phyloP scores from a whole-genome alignment of 2,329 filamentous ascomycete species.

The Penicillium aurantiogriseum region DNA sequence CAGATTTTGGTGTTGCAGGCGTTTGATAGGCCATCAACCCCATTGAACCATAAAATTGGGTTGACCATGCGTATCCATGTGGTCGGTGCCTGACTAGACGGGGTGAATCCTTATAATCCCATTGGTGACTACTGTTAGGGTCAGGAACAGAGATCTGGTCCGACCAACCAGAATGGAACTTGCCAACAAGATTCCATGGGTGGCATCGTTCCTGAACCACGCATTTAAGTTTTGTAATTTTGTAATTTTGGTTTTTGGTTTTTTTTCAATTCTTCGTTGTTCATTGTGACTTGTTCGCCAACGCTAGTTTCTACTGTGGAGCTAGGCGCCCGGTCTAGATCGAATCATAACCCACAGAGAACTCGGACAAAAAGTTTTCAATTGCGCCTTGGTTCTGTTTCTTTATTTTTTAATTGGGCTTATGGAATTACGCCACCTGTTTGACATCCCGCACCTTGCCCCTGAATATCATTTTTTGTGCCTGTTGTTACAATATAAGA shows the following conservation, averaged over 20 bases:
- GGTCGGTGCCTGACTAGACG: background rate
- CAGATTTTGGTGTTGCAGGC: background rate
- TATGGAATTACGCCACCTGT: background rate
- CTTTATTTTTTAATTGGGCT: background rate
- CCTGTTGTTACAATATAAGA: background rate
- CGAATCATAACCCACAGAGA: constrained; percentile 1
- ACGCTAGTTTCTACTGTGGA: background rate
- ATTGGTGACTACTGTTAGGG: background rate
- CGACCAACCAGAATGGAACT: constrained; percentile 8
- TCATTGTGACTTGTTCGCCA: constrained; percentile 1
- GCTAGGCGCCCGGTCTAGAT: constrained; percentile 3
- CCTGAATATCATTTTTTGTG: constrained; percentile 1
- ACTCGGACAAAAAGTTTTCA: constrained; percentile 1
- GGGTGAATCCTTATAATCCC: background rate
- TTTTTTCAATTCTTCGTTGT: background rate
- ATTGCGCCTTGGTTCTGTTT: background rate
- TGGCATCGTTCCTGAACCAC: background rate
- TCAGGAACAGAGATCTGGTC: background rate
- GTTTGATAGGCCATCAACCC: background rate
- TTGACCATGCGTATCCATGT: constrained; percentile 5
- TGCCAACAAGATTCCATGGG: background rate
- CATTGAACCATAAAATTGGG: background rate
- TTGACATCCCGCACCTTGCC: constrained; percentile 1
- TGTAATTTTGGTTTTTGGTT: background rate
- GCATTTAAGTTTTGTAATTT: background rate